A percentile compares a stretch with the other conserved stretches of the same genome.
Evolutionary conservation across 805 yeast species (phyloP).

Genomic region (Hanseniaspora clermontiae): DNA sequence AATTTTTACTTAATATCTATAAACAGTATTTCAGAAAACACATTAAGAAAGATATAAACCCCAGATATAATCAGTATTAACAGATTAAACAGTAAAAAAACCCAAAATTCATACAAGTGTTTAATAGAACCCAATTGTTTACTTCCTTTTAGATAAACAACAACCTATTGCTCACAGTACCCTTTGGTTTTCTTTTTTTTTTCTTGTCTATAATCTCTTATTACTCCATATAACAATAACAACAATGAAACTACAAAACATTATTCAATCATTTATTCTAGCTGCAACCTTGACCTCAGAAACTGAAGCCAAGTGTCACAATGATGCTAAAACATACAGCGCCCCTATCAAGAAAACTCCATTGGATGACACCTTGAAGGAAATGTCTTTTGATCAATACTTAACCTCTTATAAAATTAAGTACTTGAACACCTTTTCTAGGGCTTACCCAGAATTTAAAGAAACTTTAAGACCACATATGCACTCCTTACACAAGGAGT

Average conservation of each 20-base stretch:
- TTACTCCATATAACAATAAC: neutral
- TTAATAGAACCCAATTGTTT: too few relatives aligned
- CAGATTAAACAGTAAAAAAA: too few relatives aligned
- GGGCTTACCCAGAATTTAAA: conserved; percentile 32
- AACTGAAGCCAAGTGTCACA: conserved; percentile 17
- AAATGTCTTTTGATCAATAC: conserved; percentile 40
- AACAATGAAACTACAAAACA: conserved; percentile 9
- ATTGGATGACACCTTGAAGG: conserved; percentile 42
- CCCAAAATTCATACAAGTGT: too few relatives aligned
- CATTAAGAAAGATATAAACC: neutral
- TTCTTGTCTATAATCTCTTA: neutral
- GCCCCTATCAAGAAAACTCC: conserved; percentile 51
- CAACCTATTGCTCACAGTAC: too few relatives aligned
- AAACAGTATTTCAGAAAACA: neutral
- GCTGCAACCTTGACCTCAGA: conserved; percentile 24
- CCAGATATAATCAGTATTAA: neutral
- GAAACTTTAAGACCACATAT: conserved; percentile 16
- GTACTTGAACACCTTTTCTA: conserved; percentile 41
- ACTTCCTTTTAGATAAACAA: too few relatives aligned
- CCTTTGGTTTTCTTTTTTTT: too few relatives aligned
- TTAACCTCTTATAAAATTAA: conserved; percentile 47
- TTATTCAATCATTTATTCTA: conserved; percentile 20
- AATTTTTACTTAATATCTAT: neutral
- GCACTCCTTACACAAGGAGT: conserved; percentile 16
- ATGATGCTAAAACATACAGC: conserved; percentile 34